Conservation (phyloP, 2,329 filamentous ascomycete species). For the Fusarium lyarnte region DNA sequence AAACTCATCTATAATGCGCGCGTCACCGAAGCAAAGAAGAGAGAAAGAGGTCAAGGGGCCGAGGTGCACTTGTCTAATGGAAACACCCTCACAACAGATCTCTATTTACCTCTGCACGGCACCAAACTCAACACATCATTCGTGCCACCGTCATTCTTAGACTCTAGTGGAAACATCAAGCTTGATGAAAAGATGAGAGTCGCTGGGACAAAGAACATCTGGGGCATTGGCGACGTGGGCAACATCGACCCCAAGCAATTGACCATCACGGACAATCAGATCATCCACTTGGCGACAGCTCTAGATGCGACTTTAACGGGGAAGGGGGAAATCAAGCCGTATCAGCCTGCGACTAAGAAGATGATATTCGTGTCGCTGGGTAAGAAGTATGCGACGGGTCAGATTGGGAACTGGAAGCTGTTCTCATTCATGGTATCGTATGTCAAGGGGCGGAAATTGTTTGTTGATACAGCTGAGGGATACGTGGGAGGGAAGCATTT, state of each 20-base stretch:
- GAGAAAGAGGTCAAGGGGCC: slow-evolving; percentile 1
- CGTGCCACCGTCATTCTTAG: slow-evolving; percentile 47
- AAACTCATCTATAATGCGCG: slow-evolving; percentile 46
- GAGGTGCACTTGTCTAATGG: slow-evolving; percentile 46
- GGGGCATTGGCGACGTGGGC: slow-evolving; percentile 55
- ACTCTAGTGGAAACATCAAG: slow-evolving; percentile 46
- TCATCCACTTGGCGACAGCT: slow-evolving; percentile 46
- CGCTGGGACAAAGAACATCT: slow-evolving; percentile 49
- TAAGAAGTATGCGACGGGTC: slow-evolving; percentile 43
- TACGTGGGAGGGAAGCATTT: slow-evolving; percentile 45
- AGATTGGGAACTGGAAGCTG: slow-evolving; percentile 48
- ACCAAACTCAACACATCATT: slow-evolving; percentile 55
- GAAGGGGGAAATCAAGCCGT: slow-evolving; percentile 6
- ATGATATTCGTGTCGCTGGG: slow-evolving; percentile 46
- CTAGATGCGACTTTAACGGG: slow-evolving; percentile 43
- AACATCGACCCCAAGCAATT: slow-evolving; percentile 52
- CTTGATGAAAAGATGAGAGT: slow-evolving; percentile 49
- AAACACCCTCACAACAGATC: slow-evolving; percentile 45
- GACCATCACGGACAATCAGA: slow-evolving; percentile 46
- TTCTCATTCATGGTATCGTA: slow-evolving; percentile 46
- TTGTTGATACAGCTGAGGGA: slow-evolving; percentile 45
- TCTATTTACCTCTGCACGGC: slow-evolving; percentile 59
- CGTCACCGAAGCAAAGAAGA: slow-evolving; percentile 40
- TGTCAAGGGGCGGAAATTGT: slow-evolving; percentile 48
- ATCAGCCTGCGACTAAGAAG: slow-evolving; percentile 37